A percentile compares a stretch with the other conserved stretches of the same genome.
phyloP scores from a whole-genome alignment of 768 basidiomycete species.

The Lactarius hengduanensis region DNA sequence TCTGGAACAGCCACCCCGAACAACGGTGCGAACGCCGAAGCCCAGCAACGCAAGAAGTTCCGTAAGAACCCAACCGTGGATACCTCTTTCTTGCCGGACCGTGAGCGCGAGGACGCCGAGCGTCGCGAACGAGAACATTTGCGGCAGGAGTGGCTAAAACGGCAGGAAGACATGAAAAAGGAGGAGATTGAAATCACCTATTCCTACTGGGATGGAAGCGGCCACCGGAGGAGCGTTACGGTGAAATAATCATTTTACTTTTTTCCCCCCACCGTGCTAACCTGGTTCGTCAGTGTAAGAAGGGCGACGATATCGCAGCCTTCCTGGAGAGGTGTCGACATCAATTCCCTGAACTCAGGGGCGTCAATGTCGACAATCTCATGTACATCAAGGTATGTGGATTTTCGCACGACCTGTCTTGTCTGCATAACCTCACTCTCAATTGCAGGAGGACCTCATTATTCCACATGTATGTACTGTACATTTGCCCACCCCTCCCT shows the following conservation, averaged over 20 bases:
- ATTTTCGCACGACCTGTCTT: not conserved
- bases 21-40: constrained; percentile 40
- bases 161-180: constrained; percentile 63
- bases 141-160: constrained; percentile 82
- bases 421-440: constrained; percentile 18
- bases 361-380: constrained; percentile 89
- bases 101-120: constrained; percentile 95
- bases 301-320: constrained; percentile 82
- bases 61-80: constrained; percentile 97
- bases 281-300: constrained; percentile 76
- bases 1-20: constrained; percentile 37
- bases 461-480: constrained; percentile 79
- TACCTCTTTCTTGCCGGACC: constrained; percentile 96
- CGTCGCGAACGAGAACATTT: constrained; percentile 85
- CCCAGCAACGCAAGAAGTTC: constrained; percentile 73
- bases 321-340: constrained; percentile 93
- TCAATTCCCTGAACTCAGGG: constrained; percentile 90
- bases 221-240: constrained; percentile 87
- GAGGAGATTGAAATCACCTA: constrained; percentile 90
- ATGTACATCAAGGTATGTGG: constrained; percentile 92
- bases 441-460: constrained; percentile 88
- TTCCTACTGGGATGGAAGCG: constrained; percentile 98
- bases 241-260: constrained; percentile 48
- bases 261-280: constrained; percentile 21
- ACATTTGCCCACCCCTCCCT: not conserved